Evolutionary conservation across 1,139 yeast species (phyloP).

Genomic region (Suhomyces chickasaworum): DNA sequence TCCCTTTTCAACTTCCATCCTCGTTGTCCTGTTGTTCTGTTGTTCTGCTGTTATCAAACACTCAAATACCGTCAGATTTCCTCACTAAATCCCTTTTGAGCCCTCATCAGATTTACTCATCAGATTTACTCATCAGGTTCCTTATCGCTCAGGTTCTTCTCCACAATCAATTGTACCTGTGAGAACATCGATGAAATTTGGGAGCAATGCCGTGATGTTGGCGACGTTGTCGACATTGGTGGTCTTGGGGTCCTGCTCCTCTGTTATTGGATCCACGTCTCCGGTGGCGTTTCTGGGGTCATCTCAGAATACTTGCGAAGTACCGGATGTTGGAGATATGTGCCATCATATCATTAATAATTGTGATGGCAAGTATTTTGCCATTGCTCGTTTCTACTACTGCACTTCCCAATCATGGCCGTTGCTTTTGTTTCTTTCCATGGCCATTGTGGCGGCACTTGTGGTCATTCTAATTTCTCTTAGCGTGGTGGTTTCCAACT

Average conservation of each 20-base stretch:
- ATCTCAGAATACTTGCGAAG: constrained; percentile 6
- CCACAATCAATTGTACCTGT: neutral
- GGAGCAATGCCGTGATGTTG: neutral
- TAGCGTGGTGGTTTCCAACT: constrained; percentile 41
- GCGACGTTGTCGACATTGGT: neutral
- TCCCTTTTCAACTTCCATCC: neutral
- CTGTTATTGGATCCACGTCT: neutral
- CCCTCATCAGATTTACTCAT: neutral
- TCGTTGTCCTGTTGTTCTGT: neutral
- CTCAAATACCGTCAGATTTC: too few relatives aligned
- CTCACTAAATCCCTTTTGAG: neutral
- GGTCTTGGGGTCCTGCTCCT: neutral
- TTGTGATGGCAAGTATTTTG: constrained; percentile 31
- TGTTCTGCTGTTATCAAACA: too few relatives aligned
- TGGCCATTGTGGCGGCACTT: constrained; percentile 21
- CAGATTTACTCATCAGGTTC: too few relatives aligned
- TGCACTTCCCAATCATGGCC: constrained; percentile 25
- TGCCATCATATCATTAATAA: constrained; percentile 26
- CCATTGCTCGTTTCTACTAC: constrained; percentile 29
- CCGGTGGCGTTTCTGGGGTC: neutral
- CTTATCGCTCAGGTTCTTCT: neutral
- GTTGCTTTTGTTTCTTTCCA: constrained; percentile 18
- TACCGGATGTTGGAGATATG: constrained; percentile 10
- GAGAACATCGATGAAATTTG: neutral
- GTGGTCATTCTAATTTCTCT: constrained; percentile 27